A percentile compares a stretch with the other conserved stretches of the same genome.
Evolutionary conservation across 2,329 filamentous ascomycete species (phyloP).

Genomic region (Pleoardoris graminearum): DNA sequence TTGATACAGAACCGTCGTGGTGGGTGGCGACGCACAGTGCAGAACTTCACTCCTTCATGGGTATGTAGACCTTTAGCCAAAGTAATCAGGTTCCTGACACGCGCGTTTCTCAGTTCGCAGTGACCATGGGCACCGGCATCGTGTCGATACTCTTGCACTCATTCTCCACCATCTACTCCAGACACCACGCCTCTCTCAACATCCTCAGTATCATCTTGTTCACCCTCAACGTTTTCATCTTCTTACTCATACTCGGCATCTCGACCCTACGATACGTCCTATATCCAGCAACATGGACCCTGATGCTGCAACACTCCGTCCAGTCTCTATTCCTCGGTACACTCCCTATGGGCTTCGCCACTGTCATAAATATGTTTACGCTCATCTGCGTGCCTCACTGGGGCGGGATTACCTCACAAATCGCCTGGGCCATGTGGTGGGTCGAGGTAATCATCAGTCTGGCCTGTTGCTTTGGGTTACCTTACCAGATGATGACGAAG

Average conservation of each 20-base stretch:
- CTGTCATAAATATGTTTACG: conserved; percentile 68
- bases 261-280: conserved; percentile 64
- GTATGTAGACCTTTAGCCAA: conserved; percentile 14
- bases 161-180: conserved; percentile 59
- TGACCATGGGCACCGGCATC: conserved; percentile 35
- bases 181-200: conserved; percentile 51
- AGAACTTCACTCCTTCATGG: conserved; percentile 44
- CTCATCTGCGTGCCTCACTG: conserved; percentile 61
- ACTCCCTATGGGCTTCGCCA: conserved; percentile 69
- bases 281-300: conserved; percentile 66
- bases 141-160: conserved; percentile 62
- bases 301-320: conserved; percentile 68
- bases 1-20: conserved; percentile 26
- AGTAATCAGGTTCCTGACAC: not conserved
- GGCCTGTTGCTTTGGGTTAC: conserved; percentile 6
- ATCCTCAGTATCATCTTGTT: conserved; percentile 65
- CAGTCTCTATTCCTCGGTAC: conserved; percentile 70
- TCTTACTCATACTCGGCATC: conserved; percentile 57
- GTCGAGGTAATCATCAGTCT: not conserved
- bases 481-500: conserved; percentile 24
- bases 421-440: not conserved
- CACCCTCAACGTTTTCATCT: conserved; percentile 60
- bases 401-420: conserved; percentile 55
- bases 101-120: conserved; percentile 23
- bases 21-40: conserved; percentile 37